Conservation (phyloP, 495 filamentous ascomycete species). For the Podospora pseudopauciseta region DNA sequence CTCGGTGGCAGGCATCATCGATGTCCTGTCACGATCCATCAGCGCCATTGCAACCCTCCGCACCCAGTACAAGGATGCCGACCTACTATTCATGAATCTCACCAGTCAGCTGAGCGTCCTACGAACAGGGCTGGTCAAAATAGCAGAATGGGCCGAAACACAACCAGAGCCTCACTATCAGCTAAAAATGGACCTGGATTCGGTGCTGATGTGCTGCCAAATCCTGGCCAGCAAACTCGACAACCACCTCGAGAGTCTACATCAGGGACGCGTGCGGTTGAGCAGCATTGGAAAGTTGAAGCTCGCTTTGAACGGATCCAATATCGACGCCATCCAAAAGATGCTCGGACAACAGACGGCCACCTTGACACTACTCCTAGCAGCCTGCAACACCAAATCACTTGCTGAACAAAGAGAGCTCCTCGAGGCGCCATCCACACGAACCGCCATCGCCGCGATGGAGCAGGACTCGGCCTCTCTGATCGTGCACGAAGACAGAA, state of each 20-base stretch:
- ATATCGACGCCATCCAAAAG: conserved; percentile 11
- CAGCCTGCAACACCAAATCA: conserved; percentile 11
- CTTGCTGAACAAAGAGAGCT: conserved; percentile 1
- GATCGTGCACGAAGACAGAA: not conserved
- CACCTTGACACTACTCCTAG: conserved; percentile 8
- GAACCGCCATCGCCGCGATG: not conserved
- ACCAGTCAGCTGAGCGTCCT: not conserved
- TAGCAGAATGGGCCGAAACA: conserved; percentile 2
- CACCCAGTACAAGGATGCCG: conserved; percentile 2
- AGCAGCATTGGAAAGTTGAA: conserved; percentile 5
- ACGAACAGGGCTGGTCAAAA: not conserved
- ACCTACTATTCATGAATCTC: conserved; percentile 3
- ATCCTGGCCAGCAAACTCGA: conserved; percentile 1
- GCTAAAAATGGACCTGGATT: not conserved
- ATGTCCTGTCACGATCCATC: conserved; percentile 1
- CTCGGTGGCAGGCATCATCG: conserved; percentile 4
- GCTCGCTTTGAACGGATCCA: not conserved
- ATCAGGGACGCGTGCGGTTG: not conserved
- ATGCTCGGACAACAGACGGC: conserved; percentile 9
- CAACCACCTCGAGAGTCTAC: not conserved
- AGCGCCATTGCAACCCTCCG: not conserved
- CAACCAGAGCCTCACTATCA: not conserved
- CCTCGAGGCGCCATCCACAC: not conserved
- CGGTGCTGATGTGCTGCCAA: conserved; percentile 1
- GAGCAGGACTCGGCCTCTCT: not conserved